Evolutionary conservation across 2,329 filamentous ascomycete species (phyloP).

Genomic region (Cytospora mali): DNA sequence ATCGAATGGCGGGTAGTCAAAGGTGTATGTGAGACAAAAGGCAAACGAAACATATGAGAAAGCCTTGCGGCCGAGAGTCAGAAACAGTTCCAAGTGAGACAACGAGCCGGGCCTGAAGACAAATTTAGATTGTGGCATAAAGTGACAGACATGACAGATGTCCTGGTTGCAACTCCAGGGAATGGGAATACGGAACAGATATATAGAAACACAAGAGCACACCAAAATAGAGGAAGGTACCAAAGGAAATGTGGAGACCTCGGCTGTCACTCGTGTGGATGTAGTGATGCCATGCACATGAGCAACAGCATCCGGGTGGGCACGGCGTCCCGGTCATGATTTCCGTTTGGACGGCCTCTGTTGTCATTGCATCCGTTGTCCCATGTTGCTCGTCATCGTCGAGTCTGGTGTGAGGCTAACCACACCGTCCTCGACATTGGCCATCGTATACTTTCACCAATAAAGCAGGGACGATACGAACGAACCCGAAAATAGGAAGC

Average conservation of each 20-base stretch:
- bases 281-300: conserved; percentile 26
- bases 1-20: not conserved
- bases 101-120: not conserved
- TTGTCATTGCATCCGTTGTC: conserved; percentile 10
- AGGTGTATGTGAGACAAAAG: conserved; percentile 8
- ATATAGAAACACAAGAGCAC: conserved; percentile 19
- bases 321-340: conserved; percentile 21
- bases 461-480: not conserved
- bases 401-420: conserved; percentile 13
- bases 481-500: not conserved
- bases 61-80: not conserved
- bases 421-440: not conserved
- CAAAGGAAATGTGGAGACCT: conserved; percentile 34
- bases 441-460: conserved; percentile 1
- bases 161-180: not conserved
- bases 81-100: conserved; percentile 12
- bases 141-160: conserved; percentile 3
- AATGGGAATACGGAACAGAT: conserved; percentile 9
- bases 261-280: conserved; percentile 17
- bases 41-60: not conserved
- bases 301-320: conserved; percentile 8
- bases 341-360: conserved; percentile 14
- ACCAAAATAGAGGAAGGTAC: not conserved
- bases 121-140: not conserved
- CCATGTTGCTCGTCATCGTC: conserved; percentile 12